Evolutionary conservation across 1,139 yeast species (phyloP).

Genomic region (Sugiyamaella xylanicola): DNA sequence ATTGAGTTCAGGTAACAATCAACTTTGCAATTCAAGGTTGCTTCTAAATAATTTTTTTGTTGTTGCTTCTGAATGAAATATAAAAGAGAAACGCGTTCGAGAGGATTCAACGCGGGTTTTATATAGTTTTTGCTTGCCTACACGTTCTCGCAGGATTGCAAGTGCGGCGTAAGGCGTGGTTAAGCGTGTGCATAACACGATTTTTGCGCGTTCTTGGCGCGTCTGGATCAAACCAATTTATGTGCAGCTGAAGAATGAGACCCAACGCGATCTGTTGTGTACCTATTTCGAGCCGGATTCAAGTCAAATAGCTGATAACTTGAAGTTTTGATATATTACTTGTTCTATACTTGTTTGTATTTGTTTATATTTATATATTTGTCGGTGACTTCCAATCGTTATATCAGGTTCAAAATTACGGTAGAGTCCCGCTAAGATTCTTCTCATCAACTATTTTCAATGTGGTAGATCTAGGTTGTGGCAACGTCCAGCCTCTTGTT

Average conservation of each 20-base stretch:
- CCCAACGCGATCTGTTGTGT: not conserved
- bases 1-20: no score
- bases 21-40: not conserved
- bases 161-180: conserved; percentile 15
- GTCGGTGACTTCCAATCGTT: no score
- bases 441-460: no score
- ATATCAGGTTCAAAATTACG: no score
- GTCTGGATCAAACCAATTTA: not conserved
- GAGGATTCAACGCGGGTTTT: conserved; percentile 10
- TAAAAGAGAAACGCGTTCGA: conserved; percentile 4
- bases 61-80: conserved; percentile 2
- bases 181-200: conserved; percentile 4
- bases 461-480: not conserved
- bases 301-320: no score
- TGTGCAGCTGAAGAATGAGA: conserved; percentile 1
- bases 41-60: not conserved
- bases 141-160: not conserved
- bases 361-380: no score
- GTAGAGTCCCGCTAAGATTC: no score
- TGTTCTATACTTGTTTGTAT: no score
- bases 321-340: no score
- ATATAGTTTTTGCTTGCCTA: conserved; percentile 6
- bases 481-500: not conserved
- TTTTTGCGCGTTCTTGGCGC: conserved; percentile 16
- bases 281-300: no score